Evolutionary conservation across 1,284 basidiomycete species (phyloP), one percentile per base, ranked within the genome.

Genomic region (Mycosarcoma maydis): DNA sequence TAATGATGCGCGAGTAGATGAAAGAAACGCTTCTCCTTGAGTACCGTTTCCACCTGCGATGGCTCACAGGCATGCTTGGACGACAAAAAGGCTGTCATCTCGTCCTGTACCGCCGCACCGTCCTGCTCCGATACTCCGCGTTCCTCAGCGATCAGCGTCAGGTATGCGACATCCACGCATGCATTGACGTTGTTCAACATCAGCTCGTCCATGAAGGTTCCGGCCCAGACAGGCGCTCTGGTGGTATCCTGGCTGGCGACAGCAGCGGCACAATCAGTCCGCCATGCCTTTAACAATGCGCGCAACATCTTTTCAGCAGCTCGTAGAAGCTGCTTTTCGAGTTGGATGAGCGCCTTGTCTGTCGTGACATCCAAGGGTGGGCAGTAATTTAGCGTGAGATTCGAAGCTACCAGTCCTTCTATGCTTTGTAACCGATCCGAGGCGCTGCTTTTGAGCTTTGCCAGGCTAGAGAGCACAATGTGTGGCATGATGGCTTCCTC

Each of bases 361-460:
- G 39, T 26, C 4, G 46, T 23, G 7, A 61, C 26, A 4, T 68
- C 46, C 38, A 77, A 27, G 0, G 59, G 62, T 7, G 76, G 73
- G 2, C 49, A 52, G 36, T 80, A 80, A 41, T 77, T 80, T 20
- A 64, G 30, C 0, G 23, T 36, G 29, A 79, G 52, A 37, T 75
- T 75, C 19, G 54, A 48, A 4, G 6, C 20, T 11, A 75, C 38
- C 13, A 65, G 26, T 0, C 51, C 53, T 2, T 72, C 62, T 4
- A 72, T 43, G 42, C 43, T 62, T 20, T 56, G 42, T 3, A 43
- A 44, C 34, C 32, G 26, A 20, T 49, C 20, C 13, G 22, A 9
- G 5, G 42, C 36, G n/a, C 48, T 26, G 17, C 3, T 7, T 22
- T 41, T 52, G 36, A 60, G 24, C 37, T 41, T 48, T 2, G 40